phyloP scores from a whole-genome alignment of 306 rosid species.

The Carpinus fangiana region DNA sequence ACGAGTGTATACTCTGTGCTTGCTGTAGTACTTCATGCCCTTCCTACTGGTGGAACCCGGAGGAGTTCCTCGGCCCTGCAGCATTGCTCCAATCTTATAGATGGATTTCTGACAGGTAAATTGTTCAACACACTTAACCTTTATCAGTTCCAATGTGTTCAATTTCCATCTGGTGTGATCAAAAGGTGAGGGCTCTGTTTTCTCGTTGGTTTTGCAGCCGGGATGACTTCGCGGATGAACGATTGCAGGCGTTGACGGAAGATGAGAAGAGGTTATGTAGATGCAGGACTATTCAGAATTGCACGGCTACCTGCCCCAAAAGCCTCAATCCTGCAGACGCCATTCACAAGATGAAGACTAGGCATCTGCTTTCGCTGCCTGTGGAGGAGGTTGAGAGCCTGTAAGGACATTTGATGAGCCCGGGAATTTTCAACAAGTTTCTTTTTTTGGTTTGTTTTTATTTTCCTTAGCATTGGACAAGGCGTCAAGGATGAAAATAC shows the following conservation, averaged over 20 bases:
- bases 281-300: conserved; percentile 34
- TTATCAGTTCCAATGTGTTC: not conserved
- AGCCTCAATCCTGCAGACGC: conserved; percentile 41
- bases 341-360: conserved; percentile 41
- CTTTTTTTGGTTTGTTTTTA: no score
- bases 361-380: conserved; percentile 4
- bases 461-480: no score
- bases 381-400: not conserved
- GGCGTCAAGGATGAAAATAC: no score
- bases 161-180: not conserved
- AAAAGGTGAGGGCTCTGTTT: not conserved
- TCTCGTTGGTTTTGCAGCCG: conserved; percentile 20
- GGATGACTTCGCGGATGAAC: conserved; percentile 25
- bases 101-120: conserved; percentile 36
- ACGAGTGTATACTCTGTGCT: conserved; percentile 50
- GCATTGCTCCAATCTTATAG: conserved; percentile 42
- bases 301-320: conserved; percentile 42
- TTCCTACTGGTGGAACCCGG: conserved; percentile 55
- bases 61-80: conserved; percentile 40
- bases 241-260: conserved; percentile 38
- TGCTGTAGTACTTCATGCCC: conserved; percentile 48
- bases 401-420: no score
- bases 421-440: no score
- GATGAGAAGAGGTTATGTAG: conserved; percentile 26
- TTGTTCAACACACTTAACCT: not conserved